Conservation (phyloP, 2,329 filamentous ascomycete species). For the Microsporum audouinii region DNA sequence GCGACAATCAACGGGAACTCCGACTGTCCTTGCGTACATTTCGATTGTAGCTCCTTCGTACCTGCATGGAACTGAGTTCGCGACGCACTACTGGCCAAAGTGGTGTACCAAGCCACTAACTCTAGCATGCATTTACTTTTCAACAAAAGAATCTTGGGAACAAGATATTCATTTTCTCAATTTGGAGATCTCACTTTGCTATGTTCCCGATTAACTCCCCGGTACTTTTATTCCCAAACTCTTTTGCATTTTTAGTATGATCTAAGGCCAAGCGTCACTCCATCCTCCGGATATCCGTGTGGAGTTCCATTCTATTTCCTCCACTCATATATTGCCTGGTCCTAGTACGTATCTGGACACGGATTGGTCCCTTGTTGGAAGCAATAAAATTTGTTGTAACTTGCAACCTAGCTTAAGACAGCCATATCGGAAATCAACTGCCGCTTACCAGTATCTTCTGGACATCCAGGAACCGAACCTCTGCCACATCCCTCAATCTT, state of each 20-base stretch:
- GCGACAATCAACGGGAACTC: neutral
- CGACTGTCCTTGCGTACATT: neutral
- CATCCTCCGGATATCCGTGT: neutral
- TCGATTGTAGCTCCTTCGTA: neutral
- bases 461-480: too few relatives aligned
- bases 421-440: neutral
- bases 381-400: neutral
- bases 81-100: neutral
- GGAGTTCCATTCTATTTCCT: neutral
- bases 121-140: neutral
- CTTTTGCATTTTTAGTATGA: neutral
- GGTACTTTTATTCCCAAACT: neutral
- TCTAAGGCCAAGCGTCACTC: neutral
- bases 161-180: neutral
- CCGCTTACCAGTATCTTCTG: neutral
- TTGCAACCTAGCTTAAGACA: neutral
- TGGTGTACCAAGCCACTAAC: neutral
- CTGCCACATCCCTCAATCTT: too few relatives aligned
- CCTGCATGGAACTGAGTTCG: neutral
- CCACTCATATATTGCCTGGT: neutral
- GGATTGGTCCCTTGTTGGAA: neutral
- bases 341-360: neutral
- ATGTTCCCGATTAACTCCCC: neutral
- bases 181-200: neutral
- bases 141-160: neutral